A percentile compares a stretch with the other conserved stretches of the same genome.
Evolutionary conservation across 495 filamentous ascomycete species (phyloP).

Genomic region (Aspergillus asperescens): DNA sequence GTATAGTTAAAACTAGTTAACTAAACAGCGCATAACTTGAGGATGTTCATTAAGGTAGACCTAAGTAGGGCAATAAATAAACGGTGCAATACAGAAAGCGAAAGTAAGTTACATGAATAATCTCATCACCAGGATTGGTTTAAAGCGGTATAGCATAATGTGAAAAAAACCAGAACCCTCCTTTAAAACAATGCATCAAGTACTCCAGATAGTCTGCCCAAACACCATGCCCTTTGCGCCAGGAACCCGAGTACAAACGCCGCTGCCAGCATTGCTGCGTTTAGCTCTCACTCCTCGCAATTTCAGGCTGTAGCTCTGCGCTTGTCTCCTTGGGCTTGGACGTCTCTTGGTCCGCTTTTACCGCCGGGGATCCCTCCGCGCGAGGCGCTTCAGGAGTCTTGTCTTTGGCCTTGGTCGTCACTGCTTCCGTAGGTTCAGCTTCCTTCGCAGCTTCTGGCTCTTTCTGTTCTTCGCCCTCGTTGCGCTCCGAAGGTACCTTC

Average conservation of each 20-base stretch:
- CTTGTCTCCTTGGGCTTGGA: constrained; percentile 23
- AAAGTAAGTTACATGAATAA: not conserved
- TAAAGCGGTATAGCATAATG: not conserved
- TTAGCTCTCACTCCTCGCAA: constrained; percentile 33
- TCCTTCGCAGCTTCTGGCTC: constrained; percentile 13
- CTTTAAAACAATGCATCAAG: constrained; percentile 23
- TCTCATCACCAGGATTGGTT: not conserved
- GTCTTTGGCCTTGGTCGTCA: constrained; percentile 14
- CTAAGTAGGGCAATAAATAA: too few species aligned
- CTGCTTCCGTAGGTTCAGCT: constrained; percentile 6
- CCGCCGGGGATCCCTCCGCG: constrained; percentile 17
- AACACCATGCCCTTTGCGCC: constrained; percentile 46
- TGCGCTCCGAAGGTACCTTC: constrained; percentile 18
- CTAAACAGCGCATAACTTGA: not conserved
- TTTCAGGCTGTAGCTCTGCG: constrained; percentile 21
- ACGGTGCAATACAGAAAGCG: not conserved
- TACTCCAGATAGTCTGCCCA: constrained; percentile 21
- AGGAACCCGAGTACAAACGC: constrained; percentile 22
- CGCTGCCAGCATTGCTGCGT: constrained; percentile 8
- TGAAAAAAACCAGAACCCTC: constrained; percentile 8
- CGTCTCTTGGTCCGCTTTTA: constrained; percentile 17
- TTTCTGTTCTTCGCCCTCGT: constrained; percentile 20
- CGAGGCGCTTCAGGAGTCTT: constrained; percentile 18
- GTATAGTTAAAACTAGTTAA: too few species aligned
- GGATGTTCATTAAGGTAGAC: too few species aligned